Evolutionary conservation across 805 yeast genomes (phyloP).

Genomic region (Metschnikowia cubensis): DNA sequence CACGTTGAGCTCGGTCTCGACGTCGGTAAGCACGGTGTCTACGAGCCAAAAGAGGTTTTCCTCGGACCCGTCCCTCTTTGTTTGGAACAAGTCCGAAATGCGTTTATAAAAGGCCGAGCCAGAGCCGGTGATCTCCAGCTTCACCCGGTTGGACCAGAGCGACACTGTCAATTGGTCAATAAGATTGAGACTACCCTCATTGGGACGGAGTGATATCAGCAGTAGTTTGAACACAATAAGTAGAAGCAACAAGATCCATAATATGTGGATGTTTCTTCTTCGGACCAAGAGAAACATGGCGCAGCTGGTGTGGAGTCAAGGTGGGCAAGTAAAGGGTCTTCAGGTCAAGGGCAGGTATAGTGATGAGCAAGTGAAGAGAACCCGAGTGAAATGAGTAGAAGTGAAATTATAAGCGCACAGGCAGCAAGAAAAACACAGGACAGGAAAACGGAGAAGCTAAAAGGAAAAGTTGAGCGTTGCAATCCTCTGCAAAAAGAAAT

Average conservation of each 20-base stretch:
- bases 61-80: slow-evolving; percentile 2
- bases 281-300: slow-evolving; percentile 15
- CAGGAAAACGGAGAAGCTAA: too few species aligned
- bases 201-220: slow-evolving; percentile 3
- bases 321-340: too few species aligned
- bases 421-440: too few species aligned
- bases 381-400: neutral
- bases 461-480: too few species aligned
- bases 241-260: slow-evolving; percentile 12
- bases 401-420: too few species aligned
- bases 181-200: slow-evolving; percentile 6
- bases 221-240: slow-evolving; percentile 13
- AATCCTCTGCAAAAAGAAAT: neutral
- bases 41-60: slow-evolving; percentile 17
- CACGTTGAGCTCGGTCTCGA: slow-evolving; percentile 11
- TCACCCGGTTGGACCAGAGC: slow-evolving; percentile 4
- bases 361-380: neutral
- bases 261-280: slow-evolving; percentile 17
- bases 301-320: too few species aligned
- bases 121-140: slow-evolving; percentile 2
- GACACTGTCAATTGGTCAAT: slow-evolving; percentile 16
- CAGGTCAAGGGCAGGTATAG: too few species aligned
- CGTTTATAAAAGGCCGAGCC: slow-evolving; percentile 10
- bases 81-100: slow-evolving; percentile 7
- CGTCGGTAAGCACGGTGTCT: slow-evolving; percentile 12